These are phyloP conservation scores for Earliella scabrosa DNA, from an alignment of 1,284 basidiomycete genomes.

Conservation along the genomic window DNA sequence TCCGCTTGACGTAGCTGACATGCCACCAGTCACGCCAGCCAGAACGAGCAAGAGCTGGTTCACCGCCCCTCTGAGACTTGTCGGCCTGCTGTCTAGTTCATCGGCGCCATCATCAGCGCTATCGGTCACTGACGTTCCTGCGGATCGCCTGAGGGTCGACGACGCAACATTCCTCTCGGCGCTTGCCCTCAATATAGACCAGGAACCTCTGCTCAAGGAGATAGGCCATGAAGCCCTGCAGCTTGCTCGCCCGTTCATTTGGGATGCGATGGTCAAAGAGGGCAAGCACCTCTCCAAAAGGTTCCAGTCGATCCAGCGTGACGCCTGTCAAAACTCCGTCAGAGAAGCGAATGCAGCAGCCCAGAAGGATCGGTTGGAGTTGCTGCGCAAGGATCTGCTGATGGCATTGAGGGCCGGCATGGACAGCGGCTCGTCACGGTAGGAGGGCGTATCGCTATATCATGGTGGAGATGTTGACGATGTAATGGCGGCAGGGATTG, in stretches of 20 bases:
- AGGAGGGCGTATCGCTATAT: background rate
- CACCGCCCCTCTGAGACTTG: background rate
- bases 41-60: too few relatives aligned
- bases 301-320: conserved; percentile 26
- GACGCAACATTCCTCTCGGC: background rate
- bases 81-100: too few relatives aligned
- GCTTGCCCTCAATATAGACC: background rate
- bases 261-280: conserved; percentile 4
- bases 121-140: background rate
- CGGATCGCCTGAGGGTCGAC: background rate
- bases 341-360: background rate
- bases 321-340: conserved; percentile 12
- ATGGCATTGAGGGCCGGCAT: background rate
- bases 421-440: background rate
- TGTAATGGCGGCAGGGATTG: too few relatives aligned
- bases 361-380: background rate
- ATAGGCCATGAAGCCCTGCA: background rate
- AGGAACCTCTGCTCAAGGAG: background rate
- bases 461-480: conserved; percentile 19
- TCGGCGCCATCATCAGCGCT: too few relatives aligned
- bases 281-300: conserved; percentile 3
- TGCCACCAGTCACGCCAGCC: too few relatives aligned
- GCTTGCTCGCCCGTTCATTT: background rate
- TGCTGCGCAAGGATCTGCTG: background rate
- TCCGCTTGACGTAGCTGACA: background rate